Evolutionary conservation across 1,284 basidiomycete species (phyloP).

Genomic region (Phenoliferia sp.): DNA sequence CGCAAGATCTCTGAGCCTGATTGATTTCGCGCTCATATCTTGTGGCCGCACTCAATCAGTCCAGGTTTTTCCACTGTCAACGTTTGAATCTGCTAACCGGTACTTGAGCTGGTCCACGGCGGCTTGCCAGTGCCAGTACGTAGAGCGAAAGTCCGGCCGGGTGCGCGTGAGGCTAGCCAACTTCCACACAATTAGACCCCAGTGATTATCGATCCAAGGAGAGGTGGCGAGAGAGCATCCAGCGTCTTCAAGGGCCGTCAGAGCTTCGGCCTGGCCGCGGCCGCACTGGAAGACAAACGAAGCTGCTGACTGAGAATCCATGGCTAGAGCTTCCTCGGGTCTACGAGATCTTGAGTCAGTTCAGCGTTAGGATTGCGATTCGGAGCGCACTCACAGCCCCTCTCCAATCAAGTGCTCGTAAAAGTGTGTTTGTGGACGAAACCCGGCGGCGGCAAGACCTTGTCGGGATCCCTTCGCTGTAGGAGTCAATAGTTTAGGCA

Average conservation of each 20-base stretch:
- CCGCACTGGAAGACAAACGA: constrained; percentile 18
- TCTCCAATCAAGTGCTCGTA: constrained; percentile 10
- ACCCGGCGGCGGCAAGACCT: constrained; percentile 6
- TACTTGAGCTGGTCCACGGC: constrained; percentile 78
- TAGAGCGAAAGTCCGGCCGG: constrained; percentile 57
- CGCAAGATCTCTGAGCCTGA: constrained; percentile 66
- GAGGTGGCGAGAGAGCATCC: constrained; percentile 62
- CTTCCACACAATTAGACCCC: constrained; percentile 89
- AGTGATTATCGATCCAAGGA: constrained; percentile 88
- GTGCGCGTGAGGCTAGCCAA: constrained; percentile 73
- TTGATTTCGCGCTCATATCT: constrained; percentile 91
- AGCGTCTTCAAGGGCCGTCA: constrained; percentile 12
- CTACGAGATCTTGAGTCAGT: constrained; percentile 5
- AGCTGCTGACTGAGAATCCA: constrained; percentile 15
- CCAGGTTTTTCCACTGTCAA: not conserved
- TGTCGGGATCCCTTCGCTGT: not conserved
- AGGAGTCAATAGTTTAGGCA: not conserved
- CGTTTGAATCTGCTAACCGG: constrained; percentile 52
- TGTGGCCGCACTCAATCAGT: not conserved
- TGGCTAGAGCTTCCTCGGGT: constrained; percentile 24
- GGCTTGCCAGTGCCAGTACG: constrained; percentile 72
- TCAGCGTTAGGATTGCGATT: too few species aligned
- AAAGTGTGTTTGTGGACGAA: constrained; percentile 25
- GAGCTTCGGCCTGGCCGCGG: constrained; percentile 14
- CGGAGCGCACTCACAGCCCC: constrained; percentile 7